Base-by-base conservation (phyloP, 208 protist genomes). In the Angomonas ambiguus region DNA sequence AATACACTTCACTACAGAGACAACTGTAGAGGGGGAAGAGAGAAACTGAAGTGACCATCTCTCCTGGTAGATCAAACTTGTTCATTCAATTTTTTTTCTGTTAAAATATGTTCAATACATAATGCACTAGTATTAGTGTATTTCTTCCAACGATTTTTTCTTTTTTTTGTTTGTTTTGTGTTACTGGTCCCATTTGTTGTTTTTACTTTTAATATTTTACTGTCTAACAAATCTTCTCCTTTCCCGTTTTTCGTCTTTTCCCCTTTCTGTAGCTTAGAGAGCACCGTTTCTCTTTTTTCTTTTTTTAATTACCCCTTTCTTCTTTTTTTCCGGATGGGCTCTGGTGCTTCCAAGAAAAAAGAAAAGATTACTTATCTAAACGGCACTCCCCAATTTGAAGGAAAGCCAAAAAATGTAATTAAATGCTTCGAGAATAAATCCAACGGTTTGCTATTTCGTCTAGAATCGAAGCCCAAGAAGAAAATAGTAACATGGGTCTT, bases 391-490 rank as follows among this genome's bases (percentile, higher is more conserved):
- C 70, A 72, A 35, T 84, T 87, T 51, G 45, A 56, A 6, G 65
- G 71, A 32, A 72, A 85, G 28, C 55, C 67, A 45, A 62, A 91
- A 56, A 79, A 87, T 61, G 56, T 62, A 24, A 88, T 83, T 74
- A 91, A 91, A 61, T 70, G 87, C 30, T 67, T 79, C 65, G 71
- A 60, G 10, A 87, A 89, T 68, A n/a, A n/a, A n/a, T n/a, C n/a
- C n/a, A 16, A 8, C 16, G 85, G 85, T 11, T 67, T 88, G 55
- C 80, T 93, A 22, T 93, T 89, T 71, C 87, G 87, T 20, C 61
- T 93, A 5, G 83, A 85, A 16, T 80, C 76, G 66, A 41, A 78
- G 55, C 51, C 56, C 53, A 66, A 67, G 0, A 72, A 81, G 66
- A 75, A 64, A 69, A 91, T 83, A 82, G 38, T 8, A 16, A 8